Conservation (phyloP, 495 filamentous ascomycete species). For the Chaetomium cochliodes region DNA sequence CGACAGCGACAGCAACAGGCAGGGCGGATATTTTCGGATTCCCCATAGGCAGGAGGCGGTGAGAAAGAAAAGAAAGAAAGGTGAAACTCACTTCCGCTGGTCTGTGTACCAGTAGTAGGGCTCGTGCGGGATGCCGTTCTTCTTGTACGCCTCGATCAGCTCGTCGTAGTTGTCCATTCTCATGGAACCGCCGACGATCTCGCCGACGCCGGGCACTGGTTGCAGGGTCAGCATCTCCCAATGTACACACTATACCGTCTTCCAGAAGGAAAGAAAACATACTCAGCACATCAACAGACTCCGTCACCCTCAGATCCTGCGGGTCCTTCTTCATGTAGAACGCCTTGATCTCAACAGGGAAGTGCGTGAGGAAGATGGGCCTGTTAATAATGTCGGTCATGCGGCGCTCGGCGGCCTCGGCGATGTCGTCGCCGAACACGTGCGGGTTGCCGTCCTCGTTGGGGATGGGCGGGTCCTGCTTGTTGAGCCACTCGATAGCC, state of each 20-base stretch:
- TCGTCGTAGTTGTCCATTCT: conserved; percentile 93
- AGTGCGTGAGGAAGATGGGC: conserved; percentile 95
- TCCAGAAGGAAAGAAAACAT: neutral
- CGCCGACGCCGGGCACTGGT: conserved; percentile 67
- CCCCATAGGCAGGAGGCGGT: neutral
- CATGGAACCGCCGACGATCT: conserved; percentile 97
- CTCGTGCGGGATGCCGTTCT: conserved; percentile 78
- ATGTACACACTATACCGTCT: neutral
- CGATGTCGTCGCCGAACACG: conserved; percentile 94
- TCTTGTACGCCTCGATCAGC: conserved; percentile 81
- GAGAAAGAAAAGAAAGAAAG: neutral
- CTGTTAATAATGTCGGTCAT: conserved; percentile 97
- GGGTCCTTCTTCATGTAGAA: conserved; percentile 98
- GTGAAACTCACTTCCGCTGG: conserved; percentile 80
- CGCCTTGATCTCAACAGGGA: conserved; percentile 96
- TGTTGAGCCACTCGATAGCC: conserved; percentile 88
- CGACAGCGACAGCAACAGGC: neutral
- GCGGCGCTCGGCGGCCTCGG: conserved; percentile 90
- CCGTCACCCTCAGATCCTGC: conserved; percentile 80
- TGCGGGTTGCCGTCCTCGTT: conserved; percentile 93
- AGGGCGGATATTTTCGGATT: too few relatives aligned
- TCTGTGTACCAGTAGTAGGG: conserved; percentile 99
- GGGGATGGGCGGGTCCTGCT: conserved; percentile 71
- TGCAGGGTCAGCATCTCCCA: neutral
- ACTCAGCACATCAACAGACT: conserved; percentile 88